Percentiles rank a stretch among this genome's conserved stretches.
These are phyloP conservation scores for Herpetomonas samuelpessoai DNA, from an alignment of 208 protist species.

Conservation along the genomic window DNA sequence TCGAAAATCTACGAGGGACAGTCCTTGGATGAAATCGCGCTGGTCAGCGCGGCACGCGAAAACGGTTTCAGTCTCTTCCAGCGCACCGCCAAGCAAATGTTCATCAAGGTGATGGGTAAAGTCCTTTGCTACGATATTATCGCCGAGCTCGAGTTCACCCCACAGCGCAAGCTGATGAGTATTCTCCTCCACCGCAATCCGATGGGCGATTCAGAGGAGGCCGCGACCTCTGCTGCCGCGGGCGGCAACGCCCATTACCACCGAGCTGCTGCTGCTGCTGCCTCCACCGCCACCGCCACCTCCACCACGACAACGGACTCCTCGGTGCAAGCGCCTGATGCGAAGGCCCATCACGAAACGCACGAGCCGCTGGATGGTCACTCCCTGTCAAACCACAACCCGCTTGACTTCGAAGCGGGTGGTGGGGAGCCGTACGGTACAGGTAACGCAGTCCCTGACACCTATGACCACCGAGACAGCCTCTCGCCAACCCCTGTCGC, in stretches of 20 bases:
- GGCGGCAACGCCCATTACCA: slow-evolving; percentile 30
- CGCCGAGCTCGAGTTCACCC: slow-evolving; percentile 77
- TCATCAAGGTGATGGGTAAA: slow-evolving; percentile 49
- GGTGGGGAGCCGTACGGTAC: background rate
- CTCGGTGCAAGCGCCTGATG: background rate
- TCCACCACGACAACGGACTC: background rate
- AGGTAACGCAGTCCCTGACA: background rate
- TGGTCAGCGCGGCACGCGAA: slow-evolving; percentile 72
- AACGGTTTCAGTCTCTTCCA: slow-evolving; percentile 77
- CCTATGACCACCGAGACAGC: no score
- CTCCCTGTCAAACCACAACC: no score
- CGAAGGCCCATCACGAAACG: background rate
- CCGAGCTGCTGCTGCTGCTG: slow-evolving; percentile 6
- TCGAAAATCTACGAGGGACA: slow-evolving; percentile 84
- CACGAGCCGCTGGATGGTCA: background rate
- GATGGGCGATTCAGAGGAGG: slow-evolving; percentile 27
- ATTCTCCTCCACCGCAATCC: slow-evolving; percentile 61
- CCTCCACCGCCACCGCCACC: background rate
- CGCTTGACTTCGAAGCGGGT: no score
- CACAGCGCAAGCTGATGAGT: slow-evolving; percentile 85
- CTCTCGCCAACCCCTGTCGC: no score
- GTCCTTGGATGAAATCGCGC: slow-evolving; percentile 92
- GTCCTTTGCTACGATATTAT: slow-evolving; percentile 82
- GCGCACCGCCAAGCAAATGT: slow-evolving; percentile 64
- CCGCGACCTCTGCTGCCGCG: slow-evolving; percentile 13